phyloP scores from a whole-genome alignment of 768 basidiomycete species.

The Tulasnella sp. region DNA sequence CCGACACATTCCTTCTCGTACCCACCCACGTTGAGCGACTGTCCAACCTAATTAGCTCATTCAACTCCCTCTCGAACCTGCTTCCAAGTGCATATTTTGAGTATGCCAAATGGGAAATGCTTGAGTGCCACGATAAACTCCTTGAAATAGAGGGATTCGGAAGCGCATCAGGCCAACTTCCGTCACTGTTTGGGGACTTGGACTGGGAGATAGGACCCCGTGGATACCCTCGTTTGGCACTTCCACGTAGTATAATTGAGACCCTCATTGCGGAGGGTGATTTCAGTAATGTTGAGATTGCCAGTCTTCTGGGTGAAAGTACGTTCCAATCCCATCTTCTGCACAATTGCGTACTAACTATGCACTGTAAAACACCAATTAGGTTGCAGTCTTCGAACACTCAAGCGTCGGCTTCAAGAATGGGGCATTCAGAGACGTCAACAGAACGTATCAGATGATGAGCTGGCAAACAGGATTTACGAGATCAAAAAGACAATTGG shows the following conservation, averaged over 20 bases:
- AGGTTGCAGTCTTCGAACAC: background rate
- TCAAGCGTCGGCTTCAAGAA: background rate
- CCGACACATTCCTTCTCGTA: background rate
- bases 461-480: background rate
- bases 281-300: background rate
- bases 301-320: background rate
- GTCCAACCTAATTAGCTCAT: background rate
- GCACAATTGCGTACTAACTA: background rate
- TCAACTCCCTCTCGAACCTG: background rate
- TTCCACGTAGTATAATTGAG: background rate
- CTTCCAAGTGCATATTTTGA: background rate
- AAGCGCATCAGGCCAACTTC: accelerated
- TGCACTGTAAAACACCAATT: no score
- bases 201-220: background rate
- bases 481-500: background rate
- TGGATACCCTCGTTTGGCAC: background rate
- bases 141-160: background rate
- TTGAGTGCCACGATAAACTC: background rate
- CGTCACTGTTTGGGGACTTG: background rate
- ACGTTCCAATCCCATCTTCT: background rate
- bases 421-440: background rate
- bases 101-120: background rate
- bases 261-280: background rate
- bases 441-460: background rate
- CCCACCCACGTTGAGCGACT: background rate